Evolutionary conservation across 2,329 filamentous ascomycete genomes (phyloP), one percentile per base, ranked within the genome.

Genomic region (Phialocephala subalpina): DNA sequence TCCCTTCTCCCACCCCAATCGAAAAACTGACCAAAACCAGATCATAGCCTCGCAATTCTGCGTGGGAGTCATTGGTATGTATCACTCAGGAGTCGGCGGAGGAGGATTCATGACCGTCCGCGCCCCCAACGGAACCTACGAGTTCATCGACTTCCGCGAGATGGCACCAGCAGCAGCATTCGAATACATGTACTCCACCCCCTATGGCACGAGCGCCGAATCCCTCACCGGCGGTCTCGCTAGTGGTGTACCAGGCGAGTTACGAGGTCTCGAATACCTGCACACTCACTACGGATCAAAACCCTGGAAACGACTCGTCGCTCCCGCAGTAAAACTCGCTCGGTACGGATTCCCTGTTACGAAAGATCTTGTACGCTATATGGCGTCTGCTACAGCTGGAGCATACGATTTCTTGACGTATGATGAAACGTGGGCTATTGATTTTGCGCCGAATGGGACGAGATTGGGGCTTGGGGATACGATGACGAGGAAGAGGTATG

Each of bases 401-500:
- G 45, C 82, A 4, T 79, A 82, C 49, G 84, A 93, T 71, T 97
- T 97, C 73, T 80, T 97, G 0, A 81, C 89, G 0, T 83, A 91
- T 2, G 88, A 97, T 64, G 89, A 91, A 0, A 86, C 88, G 3
- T 98, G 93, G 91, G 93, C 94, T 0, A 78, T 92, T 57, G 95
- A 97, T 76, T 97, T 97, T 80, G 94, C 93, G 1, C 93, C 93
- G 0, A 89, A 94, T 67, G 95, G 94, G 3, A 90, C 85, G 0
- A 82, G 92, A 2, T 73, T 97, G 0, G 82, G 85, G 20, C 79
- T 94, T 2, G 93, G 92, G 20, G 92, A 97, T 58, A 90, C 79
- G 0, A 93, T 98, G 74, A 94, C 91, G 0, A 84, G 94, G 53
- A 91, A 90, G 74, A 86, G 94, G 64, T 97, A 94, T 75, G 94